These are phyloP conservation scores for Cadophora malorum DNA, from an alignment of 2,329 filamentous ascomycete species.

Conservation along the genomic window DNA sequence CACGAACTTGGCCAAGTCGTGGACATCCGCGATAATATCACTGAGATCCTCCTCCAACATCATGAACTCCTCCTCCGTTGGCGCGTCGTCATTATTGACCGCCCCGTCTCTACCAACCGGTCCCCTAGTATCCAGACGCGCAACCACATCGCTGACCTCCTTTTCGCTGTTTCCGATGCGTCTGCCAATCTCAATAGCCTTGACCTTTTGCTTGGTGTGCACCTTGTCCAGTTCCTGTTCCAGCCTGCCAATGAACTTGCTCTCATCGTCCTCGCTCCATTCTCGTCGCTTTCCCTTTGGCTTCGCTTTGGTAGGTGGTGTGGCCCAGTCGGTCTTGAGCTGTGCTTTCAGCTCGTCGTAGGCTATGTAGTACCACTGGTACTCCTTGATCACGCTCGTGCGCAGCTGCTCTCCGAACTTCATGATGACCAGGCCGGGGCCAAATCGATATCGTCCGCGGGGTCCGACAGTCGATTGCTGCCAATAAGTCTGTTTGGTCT, in stretches of 20 bases:
- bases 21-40: constrained; percentile 97
- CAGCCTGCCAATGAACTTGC: constrained; percentile 82
- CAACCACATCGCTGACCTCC: constrained; percentile 88
- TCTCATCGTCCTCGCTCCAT: constrained; percentile 94
- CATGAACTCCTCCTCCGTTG: constrained; percentile 91
- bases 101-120: constrained; percentile 47
- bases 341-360: constrained; percentile 92
- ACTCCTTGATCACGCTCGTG: constrained; percentile 94
- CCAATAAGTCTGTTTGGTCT: constrained; percentile 31
- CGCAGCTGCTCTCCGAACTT: constrained; percentile 97
- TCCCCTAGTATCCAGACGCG: constrained; percentile 70
- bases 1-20: constrained; percentile 97
- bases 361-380: constrained; percentile 97
- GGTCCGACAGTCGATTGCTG: constrained; percentile 26
- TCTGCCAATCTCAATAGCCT: constrained; percentile 92
- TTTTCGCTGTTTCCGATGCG: constrained; percentile 87
- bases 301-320: constrained; percentile 52
- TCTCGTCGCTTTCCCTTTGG: constrained; percentile 61
- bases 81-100: constrained; percentile 56
- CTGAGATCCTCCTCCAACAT: constrained; percentile 92
- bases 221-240: constrained; percentile 97
- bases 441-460: constrained; percentile 34
- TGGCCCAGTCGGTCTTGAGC: constrained; percentile 75
- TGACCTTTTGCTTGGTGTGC: constrained; percentile 95
- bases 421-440: constrained; percentile 65